Conservation (phyloP, 768 basidiomycete species). For the Lactarius hengduanensis region DNA sequence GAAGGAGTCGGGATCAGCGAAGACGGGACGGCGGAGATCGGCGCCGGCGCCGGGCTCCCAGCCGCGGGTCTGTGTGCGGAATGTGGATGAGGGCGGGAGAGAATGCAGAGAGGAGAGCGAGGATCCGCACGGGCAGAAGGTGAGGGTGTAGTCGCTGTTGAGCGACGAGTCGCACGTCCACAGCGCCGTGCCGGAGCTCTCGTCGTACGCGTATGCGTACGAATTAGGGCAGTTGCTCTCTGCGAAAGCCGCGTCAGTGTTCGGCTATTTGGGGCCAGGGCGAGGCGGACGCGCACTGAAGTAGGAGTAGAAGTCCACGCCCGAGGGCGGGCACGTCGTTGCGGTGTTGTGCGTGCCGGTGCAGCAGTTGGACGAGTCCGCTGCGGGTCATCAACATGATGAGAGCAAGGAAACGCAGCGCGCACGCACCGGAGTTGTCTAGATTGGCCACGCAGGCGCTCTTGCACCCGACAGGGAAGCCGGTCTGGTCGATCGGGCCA, state of each 20-base stretch:
- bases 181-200: conserved; percentile 49
- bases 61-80: conserved; percentile 5
- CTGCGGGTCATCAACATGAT: conserved; percentile 29
- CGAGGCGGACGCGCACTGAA: conserved; percentile 3
- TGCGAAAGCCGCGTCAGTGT: conserved; percentile 18
- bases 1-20: conserved; percentile 16
- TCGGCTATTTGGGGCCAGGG: neutral
- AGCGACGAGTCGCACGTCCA: conserved; percentile 47
- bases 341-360: conserved; percentile 35
- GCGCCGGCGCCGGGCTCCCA: conserved; percentile 2
- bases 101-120: neutral
- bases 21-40: conserved; percentile 19
- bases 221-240: conserved; percentile 45
- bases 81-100: neutral
- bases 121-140: conserved; percentile 35
- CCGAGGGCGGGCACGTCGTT: conserved; percentile 39
- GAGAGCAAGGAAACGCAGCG: neutral
- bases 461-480: conserved; percentile 58
- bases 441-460: conserved; percentile 51
- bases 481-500: conserved; percentile 53
- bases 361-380: conserved; percentile 42
- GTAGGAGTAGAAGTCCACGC: conserved; percentile 28
- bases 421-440: conserved; percentile 36
- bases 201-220: conserved; percentile 58
- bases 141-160: conserved; percentile 34